A percentile compares a stretch with the other conserved stretches of the same genome.
phyloP scores from a whole-genome alignment of 1,139 yeast genomes.

The Wickerhamomyces sp. region DNA sequence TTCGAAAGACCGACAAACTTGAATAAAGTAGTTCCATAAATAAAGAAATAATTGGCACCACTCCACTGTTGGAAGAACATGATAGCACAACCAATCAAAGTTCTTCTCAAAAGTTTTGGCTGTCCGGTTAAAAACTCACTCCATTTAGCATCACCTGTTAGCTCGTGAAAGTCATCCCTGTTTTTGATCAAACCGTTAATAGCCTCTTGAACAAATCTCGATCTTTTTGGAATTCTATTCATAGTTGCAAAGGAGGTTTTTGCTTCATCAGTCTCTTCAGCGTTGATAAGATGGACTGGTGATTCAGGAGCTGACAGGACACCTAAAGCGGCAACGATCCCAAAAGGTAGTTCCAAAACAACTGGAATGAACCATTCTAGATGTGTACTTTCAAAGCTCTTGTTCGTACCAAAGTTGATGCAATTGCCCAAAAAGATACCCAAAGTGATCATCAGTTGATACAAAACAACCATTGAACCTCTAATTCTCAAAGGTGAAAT shows the following conservation, averaged over 20 bases:
- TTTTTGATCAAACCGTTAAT: slow-evolving; percentile 33
- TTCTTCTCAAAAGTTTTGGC: slow-evolving; percentile 41
- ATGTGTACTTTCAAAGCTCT: slow-evolving; percentile 21
- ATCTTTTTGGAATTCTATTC: slow-evolving; percentile 41
- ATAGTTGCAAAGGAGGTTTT: slow-evolving; percentile 30
- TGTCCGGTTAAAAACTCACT: slow-evolving; percentile 42
- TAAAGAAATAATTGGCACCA: slow-evolving; percentile 54
- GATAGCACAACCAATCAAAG: slow-evolving; percentile 45
- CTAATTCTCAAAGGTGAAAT: slow-evolving; percentile 48
- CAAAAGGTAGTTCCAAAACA: slow-evolving; percentile 43
- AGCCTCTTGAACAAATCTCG: slow-evolving; percentile 38
- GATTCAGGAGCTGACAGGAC: slow-evolving; percentile 47
- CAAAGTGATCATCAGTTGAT: slow-evolving; percentile 50
- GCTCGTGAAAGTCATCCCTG: slow-evolving; percentile 37
- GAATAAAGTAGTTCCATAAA: slow-evolving; percentile 53
- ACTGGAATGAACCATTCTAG: slow-evolving; percentile 45
- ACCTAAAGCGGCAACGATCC: slow-evolving; percentile 39
- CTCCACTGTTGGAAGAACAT: slow-evolving; percentile 57
- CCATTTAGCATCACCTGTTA: slow-evolving; percentile 38
- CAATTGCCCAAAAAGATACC: slow-evolving; percentile 55
- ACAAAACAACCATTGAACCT: slow-evolving; percentile 53
- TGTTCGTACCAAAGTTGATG: slow-evolving; percentile 42
- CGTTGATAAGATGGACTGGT: slow-evolving; percentile 39
- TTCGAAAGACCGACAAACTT: slow-evolving; percentile 41
- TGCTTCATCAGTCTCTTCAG: slow-evolving; percentile 28